phyloP scores from a whole-genome alignment of 768 basidiomycete species.

The Lentinula sp. region DNA sequence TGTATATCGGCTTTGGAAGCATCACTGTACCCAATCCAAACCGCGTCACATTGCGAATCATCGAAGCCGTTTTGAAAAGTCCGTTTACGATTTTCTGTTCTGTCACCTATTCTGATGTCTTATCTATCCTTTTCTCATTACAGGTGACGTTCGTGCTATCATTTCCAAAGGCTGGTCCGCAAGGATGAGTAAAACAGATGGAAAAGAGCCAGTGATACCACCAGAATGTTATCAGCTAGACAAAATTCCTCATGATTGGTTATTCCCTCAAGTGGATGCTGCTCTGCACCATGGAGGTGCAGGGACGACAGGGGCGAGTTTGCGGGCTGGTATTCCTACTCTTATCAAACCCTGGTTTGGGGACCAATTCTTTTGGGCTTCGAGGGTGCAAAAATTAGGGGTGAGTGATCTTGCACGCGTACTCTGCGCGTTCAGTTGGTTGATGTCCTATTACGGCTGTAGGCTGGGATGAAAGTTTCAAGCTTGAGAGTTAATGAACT shows the following conservation, averaged over 20 bases:
- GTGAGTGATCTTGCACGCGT: slow-evolving; percentile 24
- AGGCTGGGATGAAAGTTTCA: slow-evolving; percentile 46
- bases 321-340: slow-evolving; percentile 60
- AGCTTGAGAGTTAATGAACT: slow-evolving; percentile 42
- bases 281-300: slow-evolving; percentile 67
- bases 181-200: slow-evolving; percentile 36
- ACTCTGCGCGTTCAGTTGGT: neutral
- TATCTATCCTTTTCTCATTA: neutral
- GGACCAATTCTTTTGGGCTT: slow-evolving; percentile 62
- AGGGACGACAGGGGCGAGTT: slow-evolving; percentile 63
- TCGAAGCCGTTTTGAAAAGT: slow-evolving; percentile 58
- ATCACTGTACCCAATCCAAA: slow-evolving; percentile 60
- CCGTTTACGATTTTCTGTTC: slow-evolving; percentile 10
- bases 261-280: slow-evolving; percentile 56
- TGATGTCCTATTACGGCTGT: neutral
- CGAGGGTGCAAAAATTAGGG: slow-evolving; percentile 42
- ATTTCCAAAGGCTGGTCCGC: slow-evolving; percentile 65
- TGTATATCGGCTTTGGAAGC: slow-evolving; percentile 65
- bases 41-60: slow-evolving; percentile 46
- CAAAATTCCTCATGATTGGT: slow-evolving; percentile 64
- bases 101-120: neutral
- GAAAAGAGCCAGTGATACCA: slow-evolving; percentile 39
- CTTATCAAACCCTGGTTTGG: slow-evolving; percentile 71
- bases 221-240: slow-evolving; percentile 51
- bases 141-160: slow-evolving; percentile 60